Evolutionary conservation across 345 rosid genomes (phyloP), one percentile per base, ranked within the genome.

Genomic region (Bruguiera parviflora): DNA sequence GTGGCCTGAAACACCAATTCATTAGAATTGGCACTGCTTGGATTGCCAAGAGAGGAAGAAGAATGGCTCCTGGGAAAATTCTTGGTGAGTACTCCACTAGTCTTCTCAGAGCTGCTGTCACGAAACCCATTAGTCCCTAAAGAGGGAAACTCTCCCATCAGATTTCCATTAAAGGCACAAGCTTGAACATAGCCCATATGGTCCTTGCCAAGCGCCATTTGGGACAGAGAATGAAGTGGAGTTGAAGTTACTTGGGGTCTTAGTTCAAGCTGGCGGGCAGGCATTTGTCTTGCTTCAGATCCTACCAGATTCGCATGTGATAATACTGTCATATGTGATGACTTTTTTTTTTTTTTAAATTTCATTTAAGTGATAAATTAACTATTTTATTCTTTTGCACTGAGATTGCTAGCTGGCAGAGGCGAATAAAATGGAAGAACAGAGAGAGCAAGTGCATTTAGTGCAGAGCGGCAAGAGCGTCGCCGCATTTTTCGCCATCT

Each of bases 361-460:
- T 69, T 39, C 35, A 32, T 51, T 65, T 49, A 63, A 53, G 64
- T 59, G 67, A 66, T 51, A 64, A 73, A 59, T 43, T 27, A 35
- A 55, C 47, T n/a, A 73, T 63, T 58, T 61, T 35, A 31, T 65
- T 35, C 49, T 10, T 74, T 37, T 65, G 77, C 32, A 78, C 77
- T 51, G 84, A 79, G 79, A 84, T 76, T 79, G 85, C 77, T 78
- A 73, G 87, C 87, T 87, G 88, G 87, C 84, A 72, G 67, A 55
- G 66, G 63, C 57, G 70, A 74, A 66, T 24, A 72, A 20, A 62
- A 37, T 53, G 33, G 66, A 67, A 9, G 31, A 49, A 33, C 53
- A 31, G 21, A 10, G 53, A 8, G 53, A 39, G 46, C 3, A 55
- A 61, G 29, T 73, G 52, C 37, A 25, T 31, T 66, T 35, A 19